phyloP scores from a whole-genome alignment of 257 asterid genomes.

The Forsythia suspensa region DNA sequence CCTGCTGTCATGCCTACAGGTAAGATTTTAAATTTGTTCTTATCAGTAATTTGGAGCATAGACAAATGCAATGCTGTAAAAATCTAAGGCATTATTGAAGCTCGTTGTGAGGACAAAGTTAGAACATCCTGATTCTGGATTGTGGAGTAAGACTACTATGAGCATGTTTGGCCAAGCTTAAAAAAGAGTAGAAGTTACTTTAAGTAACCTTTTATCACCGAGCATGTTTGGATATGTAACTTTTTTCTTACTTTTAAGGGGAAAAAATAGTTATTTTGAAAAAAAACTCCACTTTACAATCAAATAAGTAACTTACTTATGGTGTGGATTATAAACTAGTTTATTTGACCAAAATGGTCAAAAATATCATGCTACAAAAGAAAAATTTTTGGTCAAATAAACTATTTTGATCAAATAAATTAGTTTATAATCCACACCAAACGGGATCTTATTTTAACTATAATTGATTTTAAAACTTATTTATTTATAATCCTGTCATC shows the following conservation, averaged over 20 bases:
- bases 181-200: not conserved
- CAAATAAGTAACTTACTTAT: not conserved
- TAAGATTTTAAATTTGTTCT: constrained; percentile 18
- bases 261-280: not conserved
- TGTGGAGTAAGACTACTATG: not conserved
- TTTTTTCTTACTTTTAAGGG: not conserved
- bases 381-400: too few relatives aligned
- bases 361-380: too few relatives aligned
- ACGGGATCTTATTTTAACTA: too few relatives aligned
- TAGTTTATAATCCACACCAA: too few relatives aligned
- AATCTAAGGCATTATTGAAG: not conserved
- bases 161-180: not conserved
- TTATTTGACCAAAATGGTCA: too few relatives aligned
- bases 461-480: too few relatives aligned
- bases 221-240: not conserved
- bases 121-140: not conserved
- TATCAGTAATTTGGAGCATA: not conserved
- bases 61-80: not conserved
- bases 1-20: constrained; percentile 99
- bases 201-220: not conserved
- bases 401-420: too few relatives aligned
- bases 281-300: not conserved
- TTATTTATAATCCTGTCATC: not conserved
- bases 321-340: too few relatives aligned
- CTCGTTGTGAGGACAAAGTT: not conserved